A percentile compares a stretch with the other conserved stretches of the same genome.
Evolutionary conservation across 2,329 filamentous ascomycete genomes (phyloP).

Genomic region (Fusarium coffeatum): DNA sequence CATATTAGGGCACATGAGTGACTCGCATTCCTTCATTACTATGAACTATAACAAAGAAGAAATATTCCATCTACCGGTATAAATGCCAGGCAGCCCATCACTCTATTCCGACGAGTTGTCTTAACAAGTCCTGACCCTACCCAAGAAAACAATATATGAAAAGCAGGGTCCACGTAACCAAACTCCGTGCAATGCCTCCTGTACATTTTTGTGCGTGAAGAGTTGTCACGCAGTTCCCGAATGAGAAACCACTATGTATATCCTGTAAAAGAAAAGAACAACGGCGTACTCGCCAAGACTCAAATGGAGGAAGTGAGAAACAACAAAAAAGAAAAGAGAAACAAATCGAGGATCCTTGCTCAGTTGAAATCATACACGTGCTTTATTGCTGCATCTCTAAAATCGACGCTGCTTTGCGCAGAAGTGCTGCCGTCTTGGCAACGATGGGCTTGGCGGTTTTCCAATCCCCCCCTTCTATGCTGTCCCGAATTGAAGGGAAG

Average conservation of each 20-base stretch:
- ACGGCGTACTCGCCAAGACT: conserved; percentile 31
- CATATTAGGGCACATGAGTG: conserved; percentile 12
- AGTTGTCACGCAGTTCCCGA: conserved; percentile 27
- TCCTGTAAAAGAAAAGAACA: conserved; percentile 30
- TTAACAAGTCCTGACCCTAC: conserved; percentile 32
- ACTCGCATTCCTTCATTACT: conserved; percentile 40
- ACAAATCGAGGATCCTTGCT: conserved; percentile 15
- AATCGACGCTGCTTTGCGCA: conserved; percentile 67
- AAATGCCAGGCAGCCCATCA: conserved; percentile 4
- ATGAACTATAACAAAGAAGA: conserved; percentile 36
- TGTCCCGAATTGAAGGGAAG: conserved; percentile 83
- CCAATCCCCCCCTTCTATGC: conserved; percentile 79
- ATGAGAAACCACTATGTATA: conserved; percentile 37
- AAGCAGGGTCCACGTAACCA: conserved; percentile 42
- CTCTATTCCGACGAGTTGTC: conserved; percentile 31
- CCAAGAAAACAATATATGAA: conserved; percentile 36
- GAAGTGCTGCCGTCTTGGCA: conserved; percentile 75
- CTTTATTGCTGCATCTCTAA: conserved; percentile 45
- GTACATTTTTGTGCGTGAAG: conserved; percentile 41
- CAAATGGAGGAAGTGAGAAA: conserved; percentile 16
- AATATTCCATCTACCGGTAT: conserved; percentile 8
- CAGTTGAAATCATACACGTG: conserved; percentile 34
- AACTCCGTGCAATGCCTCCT: conserved; percentile 53
- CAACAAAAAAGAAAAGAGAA: conserved; percentile 13
- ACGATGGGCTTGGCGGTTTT: conserved; percentile 73